Percentiles rank a stretch among this genome's conserved stretches.
These are phyloP conservation scores for Actinomortierella ambigua DNA, from an alignment of 371 early-diverging fungal species.

Conservation along the genomic window DNA sequence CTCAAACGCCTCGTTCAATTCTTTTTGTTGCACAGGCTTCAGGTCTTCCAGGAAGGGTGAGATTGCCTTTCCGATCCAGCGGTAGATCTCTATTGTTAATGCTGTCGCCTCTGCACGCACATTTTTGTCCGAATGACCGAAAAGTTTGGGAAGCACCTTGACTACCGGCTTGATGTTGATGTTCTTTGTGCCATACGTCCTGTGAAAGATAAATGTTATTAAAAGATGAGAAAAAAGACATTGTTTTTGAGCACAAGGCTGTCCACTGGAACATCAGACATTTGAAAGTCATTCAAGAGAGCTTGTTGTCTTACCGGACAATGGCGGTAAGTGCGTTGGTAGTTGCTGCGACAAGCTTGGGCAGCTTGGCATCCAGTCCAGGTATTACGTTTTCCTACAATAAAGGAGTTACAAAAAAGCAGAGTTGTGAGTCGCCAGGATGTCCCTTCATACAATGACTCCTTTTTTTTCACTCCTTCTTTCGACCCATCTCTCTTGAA, in stretches of 20 bases:
- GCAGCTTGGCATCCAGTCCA: slow-evolving; percentile 85
- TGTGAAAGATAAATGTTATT: slow-evolving; percentile 18
- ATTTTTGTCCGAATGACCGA: slow-evolving; percentile 91
- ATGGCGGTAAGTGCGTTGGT: slow-evolving; percentile 76
- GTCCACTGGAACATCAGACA: neutral
- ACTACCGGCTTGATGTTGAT: slow-evolving; percentile 81
- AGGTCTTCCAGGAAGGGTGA: slow-evolving; percentile 68
- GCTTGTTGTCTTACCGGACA: slow-evolving; percentile 53
- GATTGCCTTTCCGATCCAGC: slow-evolving; percentile 82
- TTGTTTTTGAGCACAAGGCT: neutral
- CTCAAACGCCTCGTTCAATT: slow-evolving; percentile 84
- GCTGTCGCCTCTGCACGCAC: slow-evolving; percentile 87
- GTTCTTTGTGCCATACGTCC: slow-evolving; percentile 80
- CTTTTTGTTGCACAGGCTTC: slow-evolving; percentile 89
- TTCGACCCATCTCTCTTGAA: too few species aligned
- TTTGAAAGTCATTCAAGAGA: neutral
- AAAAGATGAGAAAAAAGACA: neutral
- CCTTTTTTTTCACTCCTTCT: too few species aligned
- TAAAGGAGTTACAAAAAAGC: too few species aligned
- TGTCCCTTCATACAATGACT: too few species aligned
- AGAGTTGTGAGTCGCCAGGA: too few species aligned
- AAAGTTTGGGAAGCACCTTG: slow-evolving; percentile 86
- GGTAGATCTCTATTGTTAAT: slow-evolving; percentile 79
- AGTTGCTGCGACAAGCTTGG: slow-evolving; percentile 86
- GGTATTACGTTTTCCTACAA: slow-evolving; percentile 76